phyloP scores from a whole-genome alignment of 129 eudicot species.

The Flaveria bidentis region DNA sequence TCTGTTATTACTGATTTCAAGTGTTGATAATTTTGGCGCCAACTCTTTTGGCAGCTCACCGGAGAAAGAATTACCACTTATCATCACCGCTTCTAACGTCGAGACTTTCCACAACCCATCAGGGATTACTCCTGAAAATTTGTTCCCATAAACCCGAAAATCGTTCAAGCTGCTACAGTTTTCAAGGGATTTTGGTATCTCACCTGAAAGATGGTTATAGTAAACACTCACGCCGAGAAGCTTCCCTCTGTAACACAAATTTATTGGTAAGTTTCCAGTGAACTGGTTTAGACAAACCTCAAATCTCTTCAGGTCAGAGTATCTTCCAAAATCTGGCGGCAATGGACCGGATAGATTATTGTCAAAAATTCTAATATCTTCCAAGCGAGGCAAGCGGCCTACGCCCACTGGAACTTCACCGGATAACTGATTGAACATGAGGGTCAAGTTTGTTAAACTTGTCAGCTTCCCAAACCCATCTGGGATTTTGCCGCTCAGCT shows the following conservation, averaged over 20 bases:
- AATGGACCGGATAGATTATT: slow-evolving; percentile 60
- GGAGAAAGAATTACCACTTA: slow-evolving; percentile 46
- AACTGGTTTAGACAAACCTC: slow-evolving; percentile 51
- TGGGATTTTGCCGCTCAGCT: slow-evolving; percentile 58
- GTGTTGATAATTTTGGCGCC: slow-evolving; percentile 37
- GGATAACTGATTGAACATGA: slow-evolving; percentile 54
- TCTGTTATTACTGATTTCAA: slow-evolving; percentile 61
- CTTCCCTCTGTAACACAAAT: slow-evolving; percentile 49
- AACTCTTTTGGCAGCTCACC: slow-evolving; percentile 61
- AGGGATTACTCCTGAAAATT: slow-evolving; percentile 63
- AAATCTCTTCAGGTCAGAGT: slow-evolving; percentile 47
- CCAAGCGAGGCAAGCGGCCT: slow-evolving; percentile 51
- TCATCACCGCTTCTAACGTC: slow-evolving; percentile 29
- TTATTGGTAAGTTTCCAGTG: slow-evolving; percentile 48
- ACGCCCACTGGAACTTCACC: slow-evolving; percentile 61
- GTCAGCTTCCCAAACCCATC: slow-evolving; percentile 51
- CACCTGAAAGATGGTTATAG: slow-evolving; percentile 52
- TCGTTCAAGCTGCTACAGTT: slow-evolving; percentile 47
- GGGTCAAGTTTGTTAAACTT: slow-evolving; percentile 44
- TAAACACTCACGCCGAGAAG: slow-evolving; percentile 43
- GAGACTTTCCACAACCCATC: slow-evolving; percentile 58
- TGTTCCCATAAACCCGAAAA: slow-evolving; percentile 40
- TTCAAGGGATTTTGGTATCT: slow-evolving; percentile 59
- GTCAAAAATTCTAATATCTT: slow-evolving; percentile 36
- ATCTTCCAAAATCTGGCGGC: slow-evolving; percentile 70